These are phyloP conservation scores for Panus rudis DNA, from an alignment of 768 basidiomycete species.

Conservation along the genomic window DNA sequence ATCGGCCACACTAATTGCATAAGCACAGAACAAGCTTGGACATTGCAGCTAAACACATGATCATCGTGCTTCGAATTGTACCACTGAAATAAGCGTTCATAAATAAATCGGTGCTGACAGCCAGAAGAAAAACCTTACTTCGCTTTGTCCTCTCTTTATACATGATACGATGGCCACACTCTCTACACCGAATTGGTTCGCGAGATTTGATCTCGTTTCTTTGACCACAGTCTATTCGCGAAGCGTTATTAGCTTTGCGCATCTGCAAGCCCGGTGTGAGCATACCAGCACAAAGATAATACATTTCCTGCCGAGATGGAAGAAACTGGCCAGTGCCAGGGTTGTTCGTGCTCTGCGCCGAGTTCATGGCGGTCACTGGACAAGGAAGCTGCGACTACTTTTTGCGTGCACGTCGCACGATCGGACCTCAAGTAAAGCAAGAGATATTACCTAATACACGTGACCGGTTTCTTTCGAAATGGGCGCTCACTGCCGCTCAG, in stretches of 20 bases:
- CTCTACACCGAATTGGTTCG: constrained; percentile 92
- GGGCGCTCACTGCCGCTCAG: too few relatives aligned
- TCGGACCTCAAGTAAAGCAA: too few relatives aligned
- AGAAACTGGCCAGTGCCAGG: too few relatives aligned
- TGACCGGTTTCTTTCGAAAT: too few relatives aligned
- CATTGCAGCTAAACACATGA: too few relatives aligned
- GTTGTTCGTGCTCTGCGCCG: constrained; percentile 27
- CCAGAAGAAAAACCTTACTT: constrained; percentile 49
- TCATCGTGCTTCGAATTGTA: constrained; percentile 79
- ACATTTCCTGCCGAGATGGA: constrained; percentile 69
- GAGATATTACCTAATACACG: too few relatives aligned
- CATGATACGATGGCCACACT: constrained; percentile 98
- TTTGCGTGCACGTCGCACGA: too few relatives aligned
- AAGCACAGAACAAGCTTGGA: too few relatives aligned
- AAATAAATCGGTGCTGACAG: neutral
- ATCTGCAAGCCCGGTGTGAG: neutral
- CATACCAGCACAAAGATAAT: constrained; percentile 80
- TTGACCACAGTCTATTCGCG: constrained; percentile 68
- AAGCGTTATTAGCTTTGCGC: neutral
- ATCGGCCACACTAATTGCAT: too few relatives aligned
- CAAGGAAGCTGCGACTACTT: too few relatives aligned
- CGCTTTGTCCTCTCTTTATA: constrained; percentile 94
- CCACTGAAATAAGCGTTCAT: constrained; percentile 41
- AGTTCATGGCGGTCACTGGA: constrained; percentile 31
- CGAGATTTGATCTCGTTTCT: constrained; percentile 87